Base-by-base conservation (phyloP, 1,139 yeast genomes). In the Sugiyamaella castrensis region DNA sequence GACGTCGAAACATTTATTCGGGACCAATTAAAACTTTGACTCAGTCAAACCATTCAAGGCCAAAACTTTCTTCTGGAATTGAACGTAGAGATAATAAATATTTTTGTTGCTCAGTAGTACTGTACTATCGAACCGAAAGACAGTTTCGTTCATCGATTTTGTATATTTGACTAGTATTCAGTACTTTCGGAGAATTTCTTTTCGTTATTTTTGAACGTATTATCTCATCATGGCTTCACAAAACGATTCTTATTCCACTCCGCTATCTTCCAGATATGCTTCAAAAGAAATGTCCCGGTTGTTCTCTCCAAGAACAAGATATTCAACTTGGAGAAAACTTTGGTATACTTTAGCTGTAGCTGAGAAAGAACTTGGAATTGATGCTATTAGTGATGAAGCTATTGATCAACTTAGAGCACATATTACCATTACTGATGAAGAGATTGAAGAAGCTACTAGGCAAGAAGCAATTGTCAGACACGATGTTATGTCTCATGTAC, bases 401-500 rank as follows among this genome's bases (percentile, higher is more conserved):
- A 80, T 92, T 59, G 85, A 79, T 63, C 87, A 92, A 74, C 84
- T 92, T 91, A 74, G 78, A 56, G 69, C 76, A 19, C 84, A 92
- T 68, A 73, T 91, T 63, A 79, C 72, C 50, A 88, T 92, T 71
- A 84, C 97, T 19, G 98, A 92, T 68, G 92, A 87, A 59, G 98
- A 94, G 65, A 88, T 94, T 58, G 87, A 76, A 49, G 87, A 76
- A 53, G 98, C 98, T 40, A 75, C 92, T 48, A 81, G 80, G 64
- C 98, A 92, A 73, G 99, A 92, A 71, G 96, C 98, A 51, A 89
- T 86, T 68, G 98, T 92, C 50, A 86, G 99, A 75, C 99, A 92
- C 71, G 99, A 92, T 70, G 99, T 92, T 61, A 92, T 92, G 99
- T 96, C 98, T 51, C 98, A 92, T 63, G 98, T 92, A 54, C 98